A percentile compares a stretch with the other conserved stretches of the same genome.
Evolutionary conservation across 176 grass and related monocot genomes (phyloP).

Genomic region (Oryza longistaminata): DNA sequence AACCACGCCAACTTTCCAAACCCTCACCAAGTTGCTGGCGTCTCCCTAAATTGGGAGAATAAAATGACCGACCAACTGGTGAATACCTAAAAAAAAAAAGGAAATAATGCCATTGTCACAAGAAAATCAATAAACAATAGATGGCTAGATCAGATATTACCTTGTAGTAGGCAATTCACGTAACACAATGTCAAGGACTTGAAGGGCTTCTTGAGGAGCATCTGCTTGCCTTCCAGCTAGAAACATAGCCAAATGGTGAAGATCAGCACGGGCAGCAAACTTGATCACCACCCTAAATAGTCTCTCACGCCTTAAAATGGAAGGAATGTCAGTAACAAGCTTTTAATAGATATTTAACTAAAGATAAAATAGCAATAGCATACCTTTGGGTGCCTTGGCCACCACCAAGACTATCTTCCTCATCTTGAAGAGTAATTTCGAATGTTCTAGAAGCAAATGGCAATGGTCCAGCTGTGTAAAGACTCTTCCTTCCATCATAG

Average conservation of each 20-base stretch:
- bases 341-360: constrained; percentile 7
- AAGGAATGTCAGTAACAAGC: constrained; percentile 27
- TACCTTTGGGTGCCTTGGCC: constrained; percentile 57
- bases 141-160: constrained; percentile 39
- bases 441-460: constrained; percentile 78
- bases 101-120: background rate
- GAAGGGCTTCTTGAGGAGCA: constrained; percentile 95
- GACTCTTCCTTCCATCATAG: constrained; percentile 89
- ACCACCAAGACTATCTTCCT: constrained; percentile 64
- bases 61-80: constrained; percentile 86
- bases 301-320: constrained; percentile 69
- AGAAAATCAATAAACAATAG: constrained; percentile 23
- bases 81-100: constrained; percentile 55
- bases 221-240: constrained; percentile 84
- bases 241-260: constrained; percentile 90
- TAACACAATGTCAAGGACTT: constrained; percentile 92
- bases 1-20: constrained; percentile 92
- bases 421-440: constrained; percentile 74
- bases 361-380: background rate
- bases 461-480: constrained; percentile 84
- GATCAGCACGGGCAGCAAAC: constrained; percentile 92
- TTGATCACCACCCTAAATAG: constrained; percentile 82
- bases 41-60: constrained; percentile 86
- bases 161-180: constrained; percentile 85
- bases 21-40: constrained; percentile 85